Base-by-base conservation (phyloP, 176 grass and related monocot genomes). In the Otatea glauca region DNA sequence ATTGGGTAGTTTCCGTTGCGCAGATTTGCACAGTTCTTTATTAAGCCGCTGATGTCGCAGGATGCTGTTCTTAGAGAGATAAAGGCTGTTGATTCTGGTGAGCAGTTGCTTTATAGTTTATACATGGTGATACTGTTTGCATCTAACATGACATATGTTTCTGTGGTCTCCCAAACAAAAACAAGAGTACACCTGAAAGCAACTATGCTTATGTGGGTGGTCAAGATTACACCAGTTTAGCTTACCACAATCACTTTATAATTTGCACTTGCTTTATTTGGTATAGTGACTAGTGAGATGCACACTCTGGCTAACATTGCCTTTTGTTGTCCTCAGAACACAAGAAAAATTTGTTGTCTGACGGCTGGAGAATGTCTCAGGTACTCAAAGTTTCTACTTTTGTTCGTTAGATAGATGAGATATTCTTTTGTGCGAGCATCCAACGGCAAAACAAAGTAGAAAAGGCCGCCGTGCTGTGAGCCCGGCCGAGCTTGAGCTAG, bases 11-110 rank as follows among this genome's bases (percentile, higher is more conserved):
- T 77, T 67, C 44, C 81, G 61, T 72, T 80, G 18, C 67, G 44
- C 87, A 98, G 96, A 90, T 98, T 95, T 92, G 85, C 96, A 8
- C 96, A 98, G 82, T 98, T 94, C 74, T 98, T 98, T 85, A 91
- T 98, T 70, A 98, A 88, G 77, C 96, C 96, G 15, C 79, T 98
- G 70, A 95, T 98, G 93, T 98, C 96, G 23, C 50, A 85, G 75
- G 96, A 94, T 86, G 96, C 96, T 92, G 92, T 94, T 85, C 81
- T 89, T 80, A 94, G 96, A 88, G 96, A 98, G 87, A 95, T 98
- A 85, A 98, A 95, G 86, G 93, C 96, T 78, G 93, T 98, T 55
- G 93, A 98, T 77, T 98, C 96, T 89, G 96, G 96, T 95, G 84
- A 86, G 55, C 21, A 70, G 58, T 81, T 81, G 20, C 60, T 81